Conservation (phyloP, 2,329 filamentous ascomycete genomes). For the Mariannaea elegans region DNA sequence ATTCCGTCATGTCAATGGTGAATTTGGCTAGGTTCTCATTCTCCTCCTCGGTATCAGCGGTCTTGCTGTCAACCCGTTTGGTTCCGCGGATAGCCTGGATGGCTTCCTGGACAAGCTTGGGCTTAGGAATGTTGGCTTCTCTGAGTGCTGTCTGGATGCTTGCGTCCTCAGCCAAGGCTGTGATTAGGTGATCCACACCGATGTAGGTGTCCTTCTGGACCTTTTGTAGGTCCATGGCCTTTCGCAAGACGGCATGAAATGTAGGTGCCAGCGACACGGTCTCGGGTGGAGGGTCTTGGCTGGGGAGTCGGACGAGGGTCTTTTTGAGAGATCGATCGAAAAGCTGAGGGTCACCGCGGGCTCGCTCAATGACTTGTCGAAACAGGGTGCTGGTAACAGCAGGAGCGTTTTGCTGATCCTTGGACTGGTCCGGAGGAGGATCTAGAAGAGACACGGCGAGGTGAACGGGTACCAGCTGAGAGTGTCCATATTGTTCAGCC, state of each 20-base stretch:
- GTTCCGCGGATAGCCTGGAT: conserved; percentile 92
- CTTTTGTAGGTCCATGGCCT: conserved; percentile 89
- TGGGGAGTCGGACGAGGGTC: conserved; percentile 86
- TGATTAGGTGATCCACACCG: conserved; percentile 93
- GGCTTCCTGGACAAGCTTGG: conserved; percentile 90
- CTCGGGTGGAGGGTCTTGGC: conserved; percentile 94
- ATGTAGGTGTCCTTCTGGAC: conserved; percentile 98
- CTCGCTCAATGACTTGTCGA: conserved; percentile 91
- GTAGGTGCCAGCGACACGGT: conserved; percentile 82
- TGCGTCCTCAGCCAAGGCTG: conserved; percentile 81
- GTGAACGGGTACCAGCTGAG: conserved; percentile 90
- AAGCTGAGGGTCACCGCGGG: conserved; percentile 89
- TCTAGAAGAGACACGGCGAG: conserved; percentile 85
- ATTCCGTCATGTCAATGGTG: conserved; percentile 96
- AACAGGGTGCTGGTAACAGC: conserved; percentile 78
- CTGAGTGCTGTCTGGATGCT: conserved; percentile 77
- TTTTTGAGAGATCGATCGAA: conserved; percentile 94
- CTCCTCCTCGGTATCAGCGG: conserved; percentile 90
- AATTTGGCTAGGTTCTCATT: conserved; percentile 98
- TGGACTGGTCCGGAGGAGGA: conserved; percentile 77
- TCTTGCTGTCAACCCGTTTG: conserved; percentile 93
- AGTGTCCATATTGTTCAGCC: conserved; percentile 89
- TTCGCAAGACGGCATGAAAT: conserved; percentile 83
- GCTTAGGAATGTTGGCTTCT: conserved; percentile 90
- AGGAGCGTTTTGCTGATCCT: conserved; percentile 82